Evolutionary conservation across 2,329 filamentous ascomycete genomes (phyloP).

Genomic region (Colletotrichum lupini): DNA sequence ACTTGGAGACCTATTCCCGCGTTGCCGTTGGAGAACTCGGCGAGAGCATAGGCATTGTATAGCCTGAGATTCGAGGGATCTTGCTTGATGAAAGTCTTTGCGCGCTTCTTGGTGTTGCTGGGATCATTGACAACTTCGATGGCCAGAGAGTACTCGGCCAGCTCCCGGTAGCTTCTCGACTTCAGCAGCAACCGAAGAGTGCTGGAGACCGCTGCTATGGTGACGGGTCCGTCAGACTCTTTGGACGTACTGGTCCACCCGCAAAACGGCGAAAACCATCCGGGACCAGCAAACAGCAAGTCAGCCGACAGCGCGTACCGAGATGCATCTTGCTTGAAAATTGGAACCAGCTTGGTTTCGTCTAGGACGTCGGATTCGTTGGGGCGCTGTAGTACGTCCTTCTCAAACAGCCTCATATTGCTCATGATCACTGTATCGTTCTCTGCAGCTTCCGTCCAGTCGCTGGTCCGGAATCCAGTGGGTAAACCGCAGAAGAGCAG

Average conservation of each 20-base stretch:
- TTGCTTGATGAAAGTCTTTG: constrained; percentile 79
- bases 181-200: constrained; percentile 68
- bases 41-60: constrained; percentile 83
- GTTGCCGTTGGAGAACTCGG: constrained; percentile 72
- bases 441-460: constrained; percentile 44
- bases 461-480: constrained; percentile 48
- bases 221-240: constrained; percentile 45
- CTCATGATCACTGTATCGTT: constrained; percentile 39
- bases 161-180: constrained; percentile 53
- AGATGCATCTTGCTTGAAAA: constrained; percentile 45
- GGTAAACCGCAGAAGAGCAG: constrained; percentile 76
- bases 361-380: constrained; percentile 26
- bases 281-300: constrained; percentile 60
- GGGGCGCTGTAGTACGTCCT: constrained; percentile 17
- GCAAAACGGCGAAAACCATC: constrained; percentile 58
- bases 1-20: constrained; percentile 70
- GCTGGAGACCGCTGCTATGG: constrained; percentile 60
- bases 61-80: constrained; percentile 72
- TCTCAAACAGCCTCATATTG: constrained; percentile 5
- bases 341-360: constrained; percentile 14
- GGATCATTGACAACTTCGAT: constrained; percentile 70
- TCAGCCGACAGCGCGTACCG: constrained; percentile 54
- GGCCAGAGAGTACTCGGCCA: constrained; percentile 78
- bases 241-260: constrained; percentile 38
- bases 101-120: constrained; percentile 71